Base-by-base conservation (phyloP, 2,329 filamentous ascomycete genomes). In the Xylaria digitata region DNA sequence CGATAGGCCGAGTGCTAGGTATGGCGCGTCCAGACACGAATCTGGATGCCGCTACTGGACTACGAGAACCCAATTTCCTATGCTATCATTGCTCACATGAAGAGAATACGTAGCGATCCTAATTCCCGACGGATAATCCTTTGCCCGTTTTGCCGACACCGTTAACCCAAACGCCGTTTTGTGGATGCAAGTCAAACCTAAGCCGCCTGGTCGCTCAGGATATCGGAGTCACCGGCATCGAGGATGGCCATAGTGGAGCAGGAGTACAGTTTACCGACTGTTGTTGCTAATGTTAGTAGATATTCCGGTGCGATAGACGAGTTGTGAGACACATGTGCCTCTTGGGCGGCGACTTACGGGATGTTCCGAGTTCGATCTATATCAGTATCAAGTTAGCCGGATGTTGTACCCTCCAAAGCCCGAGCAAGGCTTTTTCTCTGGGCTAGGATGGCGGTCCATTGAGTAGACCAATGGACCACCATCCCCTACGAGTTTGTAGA, bases 181-280 rank as follows among this genome's bases (percentile, higher is more conserved):
- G 56, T 60, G 23, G 53, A 72, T 76, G 69, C 62, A 65, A 61
- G 55, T 56, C 68, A 71, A 58, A 71, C 70, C 83, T 90, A 91
- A 78, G 86, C 84, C 80, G 85, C 82, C 82, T 90, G 89, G 83
- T 93, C 90, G 84, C 86, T 90, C 78, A 99, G 89, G 84, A 99
- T 99, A 84, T 99, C 96, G 76, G 93, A 97, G 90, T 98, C 92
- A 90, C 95, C 96, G 81, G 94, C 94, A 84, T 99, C 96, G 75
- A 98, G 86, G 81, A 98, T 92, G 77, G 94, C 91, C 92, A 99
- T 96, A 84, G 94, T 97, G 75, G 93, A 95, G 90, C 93, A 97
- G 77, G 94, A 90, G 92, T 97, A 99, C 81, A 99, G 92, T 88
- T 98, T 98, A 88, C 96, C 96, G 86, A 94, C 97, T 77, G 94